phyloP scores from a whole-genome alignment of 305 asterid genomes.

The Fraxinus albicans region DNA sequence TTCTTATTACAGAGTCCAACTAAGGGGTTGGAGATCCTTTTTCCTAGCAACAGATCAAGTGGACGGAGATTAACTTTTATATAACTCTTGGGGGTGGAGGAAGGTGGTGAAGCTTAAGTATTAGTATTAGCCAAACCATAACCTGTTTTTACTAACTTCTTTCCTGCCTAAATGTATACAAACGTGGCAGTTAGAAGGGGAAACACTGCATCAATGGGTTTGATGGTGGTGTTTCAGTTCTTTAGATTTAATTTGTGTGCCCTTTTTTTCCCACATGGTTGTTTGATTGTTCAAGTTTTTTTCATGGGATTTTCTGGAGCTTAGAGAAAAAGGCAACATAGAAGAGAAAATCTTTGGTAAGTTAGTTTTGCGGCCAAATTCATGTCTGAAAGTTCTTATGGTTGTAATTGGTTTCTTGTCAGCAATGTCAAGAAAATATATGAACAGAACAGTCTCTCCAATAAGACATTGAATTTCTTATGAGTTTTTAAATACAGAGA shows the following conservation, averaged over 20 bases:
- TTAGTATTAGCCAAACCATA: constrained; percentile 44
- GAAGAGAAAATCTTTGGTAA: constrained; percentile 4
- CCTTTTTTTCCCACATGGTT: not conserved
- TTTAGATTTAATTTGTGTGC: constrained; percentile 18
- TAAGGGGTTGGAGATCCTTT: constrained; percentile 43
- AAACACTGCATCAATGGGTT: constrained; percentile 30
- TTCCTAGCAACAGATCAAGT: constrained; percentile 24
- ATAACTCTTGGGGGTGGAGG: constrained; percentile 29
- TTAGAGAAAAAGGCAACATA: not conserved
- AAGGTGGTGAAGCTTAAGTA: constrained; percentile 44
- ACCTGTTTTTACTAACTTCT: constrained; percentile 10
- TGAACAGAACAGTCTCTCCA: constrained; percentile 1
- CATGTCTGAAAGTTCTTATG: not conserved
- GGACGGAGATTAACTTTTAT: constrained; percentile 27
- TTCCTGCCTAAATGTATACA: constrained; percentile 33
- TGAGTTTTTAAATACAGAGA: constrained; percentile 1
- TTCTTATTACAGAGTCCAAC: constrained; percentile 39
- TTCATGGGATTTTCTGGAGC: constrained; percentile 16
- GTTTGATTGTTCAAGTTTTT: constrained; percentile 17
- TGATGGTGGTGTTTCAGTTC: constrained; percentile 21
- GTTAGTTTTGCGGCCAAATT: not conserved
- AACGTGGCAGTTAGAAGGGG: constrained; percentile 39
- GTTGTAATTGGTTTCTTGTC: constrained; percentile 2
- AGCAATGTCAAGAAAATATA: constrained; percentile 5
- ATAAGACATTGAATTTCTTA: not conserved